Base-by-base conservation (phyloP, 805 yeast species). In the Ogataea henricii region DNA sequence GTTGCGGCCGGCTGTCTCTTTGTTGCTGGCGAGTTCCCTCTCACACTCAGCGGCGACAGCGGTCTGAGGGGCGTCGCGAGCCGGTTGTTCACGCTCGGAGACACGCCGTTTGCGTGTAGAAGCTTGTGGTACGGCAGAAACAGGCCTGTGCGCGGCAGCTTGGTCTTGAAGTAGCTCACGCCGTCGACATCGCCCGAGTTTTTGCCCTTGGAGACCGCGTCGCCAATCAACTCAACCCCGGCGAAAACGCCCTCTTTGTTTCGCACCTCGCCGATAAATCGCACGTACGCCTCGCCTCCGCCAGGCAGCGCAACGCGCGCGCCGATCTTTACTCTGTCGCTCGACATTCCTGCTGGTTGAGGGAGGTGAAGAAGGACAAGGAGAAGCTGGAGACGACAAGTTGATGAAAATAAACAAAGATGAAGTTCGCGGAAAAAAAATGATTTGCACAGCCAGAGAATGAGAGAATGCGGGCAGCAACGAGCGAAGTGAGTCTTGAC, bases 151-250 rank as follows among this genome's bases (percentile, higher is more conserved):
- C 77, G 77, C 0, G 90, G 86, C 29, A 61, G 67, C 5, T 71
- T 67, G 0, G 91, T 88, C 4, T 72, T 70, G 61, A 91, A 91
- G 63, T 90, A 90, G 45, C 71, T 71, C 6, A 70, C 62, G 0
- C 96, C 96, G 48, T 84, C 78, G 38, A 83, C 89, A 35, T 79
- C 77, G n/a, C 99, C 99, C 46, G 81, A 78, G 61, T 92, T 94
- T 65, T 89, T 87, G 18, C 99, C 99, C 46, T 79, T 72, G 4
- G 71, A 62, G 0, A 78, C 69, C 34, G 79, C 76, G 1, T 82
- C 83, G 1, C 87, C 91, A n/a, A 82, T 59, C 36, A 92, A 70
- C 63, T 92, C 97, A 5, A 92, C 76, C 2, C 99, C 99, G 4
- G 91, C 96, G 70, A 83, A 92, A 9, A 74, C 72, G 0, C 96